A percentile compares a stretch with the other conserved stretches of the same genome.
phyloP scores from a whole-genome alignment of 202 grass and related monocot genomes.

The Carex sylvatica region DNA sequence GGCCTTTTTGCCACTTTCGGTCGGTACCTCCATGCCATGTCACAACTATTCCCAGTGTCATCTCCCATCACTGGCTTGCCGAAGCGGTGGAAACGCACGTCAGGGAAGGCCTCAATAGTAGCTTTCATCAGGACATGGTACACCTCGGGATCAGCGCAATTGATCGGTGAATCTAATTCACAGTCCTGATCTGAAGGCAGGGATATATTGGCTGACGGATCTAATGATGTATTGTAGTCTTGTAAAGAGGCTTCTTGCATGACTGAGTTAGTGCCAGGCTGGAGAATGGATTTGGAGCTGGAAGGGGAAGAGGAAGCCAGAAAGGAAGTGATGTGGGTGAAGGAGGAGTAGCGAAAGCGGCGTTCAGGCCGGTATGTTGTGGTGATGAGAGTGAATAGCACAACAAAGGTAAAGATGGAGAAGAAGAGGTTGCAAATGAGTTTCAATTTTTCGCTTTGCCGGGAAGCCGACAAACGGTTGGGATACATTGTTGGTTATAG shows the following conservation, averaged over 20 bases:
- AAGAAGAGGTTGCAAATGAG: constrained; percentile 13
- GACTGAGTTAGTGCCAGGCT: background rate
- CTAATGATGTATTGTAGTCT: background rate
- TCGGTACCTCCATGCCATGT: constrained; percentile 84
- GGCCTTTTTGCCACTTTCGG: constrained; percentile 31
- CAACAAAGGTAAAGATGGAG: constrained; percentile 2
- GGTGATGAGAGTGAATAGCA: background rate
- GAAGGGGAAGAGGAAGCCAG: constrained; percentile 29
- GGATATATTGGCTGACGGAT: constrained; percentile 10
- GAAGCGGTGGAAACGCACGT: constrained; percentile 62
- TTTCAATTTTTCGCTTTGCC: background rate
- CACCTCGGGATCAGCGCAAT: constrained; percentile 40
- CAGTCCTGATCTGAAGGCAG: constrained; percentile 17
- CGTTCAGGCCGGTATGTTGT: background rate
- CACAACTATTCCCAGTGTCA: constrained; percentile 37
- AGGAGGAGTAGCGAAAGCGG: constrained; percentile 25
- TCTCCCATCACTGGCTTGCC: constrained; percentile 45
- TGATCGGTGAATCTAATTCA: constrained; percentile 21
- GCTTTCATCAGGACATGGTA: constrained; percentile 42
- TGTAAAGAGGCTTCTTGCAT: background rate
- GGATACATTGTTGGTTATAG: constrained; percentile 12
- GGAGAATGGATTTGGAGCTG: constrained; percentile 8
- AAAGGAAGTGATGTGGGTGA: constrained; percentile 29
- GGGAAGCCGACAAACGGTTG: background rate
- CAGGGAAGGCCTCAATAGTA: constrained; percentile 50